Percentiles rank a stretch among this genome's conserved stretches.
These are phyloP conservation scores for Aureobasidium subglaciale DNA, from an alignment of 2,329 filamentous ascomycete genomes.

Conservation along the genomic window DNA sequence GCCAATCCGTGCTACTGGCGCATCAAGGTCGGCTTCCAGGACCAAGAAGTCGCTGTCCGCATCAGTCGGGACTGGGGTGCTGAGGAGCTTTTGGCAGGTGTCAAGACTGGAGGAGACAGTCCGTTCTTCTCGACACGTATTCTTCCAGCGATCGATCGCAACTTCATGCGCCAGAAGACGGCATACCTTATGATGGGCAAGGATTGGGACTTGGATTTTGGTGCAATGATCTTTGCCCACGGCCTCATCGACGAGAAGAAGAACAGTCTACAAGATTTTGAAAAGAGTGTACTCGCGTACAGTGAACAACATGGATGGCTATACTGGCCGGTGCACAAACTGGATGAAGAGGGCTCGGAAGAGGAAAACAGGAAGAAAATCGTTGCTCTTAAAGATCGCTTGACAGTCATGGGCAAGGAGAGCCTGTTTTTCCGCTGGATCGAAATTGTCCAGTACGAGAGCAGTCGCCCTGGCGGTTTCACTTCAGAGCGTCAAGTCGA, in stretches of 20 bases:
- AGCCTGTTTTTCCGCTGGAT: constrained; percentile 88
- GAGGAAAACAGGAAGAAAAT: constrained; percentile 68
- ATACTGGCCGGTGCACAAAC: constrained; percentile 34
- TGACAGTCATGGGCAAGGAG: constrained; percentile 74
- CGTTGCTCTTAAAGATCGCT: constrained; percentile 68
- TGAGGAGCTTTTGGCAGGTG: constrained; percentile 46
- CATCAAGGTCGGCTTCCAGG: constrained; percentile 65
- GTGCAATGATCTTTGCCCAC: constrained; percentile 68
- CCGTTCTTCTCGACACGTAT: constrained; percentile 56
- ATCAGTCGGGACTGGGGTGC: constrained; percentile 67
- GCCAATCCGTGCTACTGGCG: constrained; percentile 66
- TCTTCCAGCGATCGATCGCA: constrained; percentile 60
- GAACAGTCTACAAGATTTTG: constrained; percentile 58
- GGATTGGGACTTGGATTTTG: constrained; percentile 84
- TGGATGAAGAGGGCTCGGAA: constrained; percentile 33
- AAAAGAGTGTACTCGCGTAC: constrained; percentile 62
- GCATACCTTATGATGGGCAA: constrained; percentile 80
- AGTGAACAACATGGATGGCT: constrained; percentile 61
- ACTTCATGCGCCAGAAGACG: constrained; percentile 67
- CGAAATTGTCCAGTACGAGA: constrained; percentile 84
- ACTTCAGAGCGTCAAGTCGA: constrained; percentile 64
- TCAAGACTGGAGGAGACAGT: constrained; percentile 47
- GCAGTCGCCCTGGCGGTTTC: constrained; percentile 65
- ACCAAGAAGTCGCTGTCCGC: constrained; percentile 73
- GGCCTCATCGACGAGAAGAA: constrained; percentile 59